Evolutionary conservation across 2,329 filamentous ascomycete species (phyloP).

Genomic region (Fusarium sp.): DNA sequence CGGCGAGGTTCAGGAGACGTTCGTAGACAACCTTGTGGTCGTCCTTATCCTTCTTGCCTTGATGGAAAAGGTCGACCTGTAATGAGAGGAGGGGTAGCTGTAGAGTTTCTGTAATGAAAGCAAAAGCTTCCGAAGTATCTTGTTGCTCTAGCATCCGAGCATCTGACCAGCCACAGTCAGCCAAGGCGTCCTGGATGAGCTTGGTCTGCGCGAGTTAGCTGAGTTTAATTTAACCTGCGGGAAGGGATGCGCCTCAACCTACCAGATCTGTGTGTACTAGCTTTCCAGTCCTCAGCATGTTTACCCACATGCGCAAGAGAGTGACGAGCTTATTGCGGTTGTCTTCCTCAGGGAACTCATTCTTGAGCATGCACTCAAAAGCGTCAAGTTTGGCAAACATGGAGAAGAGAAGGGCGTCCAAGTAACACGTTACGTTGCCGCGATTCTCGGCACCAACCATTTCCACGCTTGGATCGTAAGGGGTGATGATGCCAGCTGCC

Average conservation of each 20-base stretch:
- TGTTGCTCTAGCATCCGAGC: slow-evolving; percentile 84
- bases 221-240: neutral
- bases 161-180: slow-evolving; percentile 89
- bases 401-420: slow-evolving; percentile 91
- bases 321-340: slow-evolving; percentile 78
- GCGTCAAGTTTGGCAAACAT: slow-evolving; percentile 94
- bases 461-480: slow-evolving; percentile 77
- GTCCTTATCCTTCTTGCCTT: slow-evolving; percentile 84
- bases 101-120: slow-evolving; percentile 91
- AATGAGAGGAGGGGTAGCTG: slow-evolving; percentile 88
- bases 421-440: slow-evolving; percentile 89
- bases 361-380: slow-evolving; percentile 92
- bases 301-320: slow-evolving; percentile 90
- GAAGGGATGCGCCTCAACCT: slow-evolving; percentile 44
- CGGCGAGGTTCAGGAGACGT: slow-evolving; percentile 87
- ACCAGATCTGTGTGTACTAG: slow-evolving; percentile 89
- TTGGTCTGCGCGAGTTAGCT: slow-evolving; percentile 70
- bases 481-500: slow-evolving; percentile 80
- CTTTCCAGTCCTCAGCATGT: slow-evolving; percentile 86
- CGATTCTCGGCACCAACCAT: slow-evolving; percentile 91
- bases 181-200: slow-evolving; percentile 83
- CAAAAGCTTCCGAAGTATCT: slow-evolving; percentile 95
- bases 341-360: slow-evolving; percentile 76
- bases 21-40: slow-evolving; percentile 98
- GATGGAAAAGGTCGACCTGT: slow-evolving; percentile 95